Evolutionary conservation across 1,284 basidiomycete species (phyloP).

Genomic region (Ustilago bromivora): DNA sequence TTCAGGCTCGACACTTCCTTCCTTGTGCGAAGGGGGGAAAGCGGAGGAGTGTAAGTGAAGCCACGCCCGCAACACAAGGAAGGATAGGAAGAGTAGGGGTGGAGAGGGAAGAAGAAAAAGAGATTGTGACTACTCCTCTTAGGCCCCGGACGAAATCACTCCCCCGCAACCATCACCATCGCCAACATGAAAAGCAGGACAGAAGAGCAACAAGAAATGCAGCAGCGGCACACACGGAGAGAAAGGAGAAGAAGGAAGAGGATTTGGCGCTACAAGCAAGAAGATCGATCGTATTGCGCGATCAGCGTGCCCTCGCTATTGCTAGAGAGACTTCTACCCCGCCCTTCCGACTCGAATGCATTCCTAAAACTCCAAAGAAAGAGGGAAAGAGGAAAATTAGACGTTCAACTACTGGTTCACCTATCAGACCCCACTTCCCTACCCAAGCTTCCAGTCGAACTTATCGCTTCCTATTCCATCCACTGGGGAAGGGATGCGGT

Average conservation of each 20-base stretch:
- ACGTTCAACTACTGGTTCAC: background rate
- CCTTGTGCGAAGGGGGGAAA: constrained; percentile 56
- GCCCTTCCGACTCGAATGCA: background rate
- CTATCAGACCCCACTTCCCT: background rate
- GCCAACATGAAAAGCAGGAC: background rate
- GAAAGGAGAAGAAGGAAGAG: background rate
- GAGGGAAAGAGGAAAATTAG: background rate
- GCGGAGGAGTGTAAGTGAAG: too few relatives aligned
- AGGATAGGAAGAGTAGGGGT: background rate
- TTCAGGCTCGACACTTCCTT: constrained; percentile 73
- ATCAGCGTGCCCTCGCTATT: constrained; percentile 11
- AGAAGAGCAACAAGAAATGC: background rate
- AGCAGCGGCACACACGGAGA: background rate
- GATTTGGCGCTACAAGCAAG: constrained; percentile 2
- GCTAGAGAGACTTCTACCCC: constrained; percentile 10
- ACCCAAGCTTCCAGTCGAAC: background rate
- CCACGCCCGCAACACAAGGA: too few relatives aligned
- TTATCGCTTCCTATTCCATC: background rate
- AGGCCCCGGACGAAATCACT: background rate
- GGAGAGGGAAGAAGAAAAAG: background rate
- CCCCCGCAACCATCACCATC: background rate
- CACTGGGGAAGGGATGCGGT: background rate
- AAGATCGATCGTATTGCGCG: constrained; percentile 15
- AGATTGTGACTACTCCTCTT: background rate
- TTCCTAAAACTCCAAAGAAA: background rate